These are phyloP conservation scores for Chlamydomonas incerta DNA, from an alignment of 139 green algal genomes.

Conservation along the genomic window DNA sequence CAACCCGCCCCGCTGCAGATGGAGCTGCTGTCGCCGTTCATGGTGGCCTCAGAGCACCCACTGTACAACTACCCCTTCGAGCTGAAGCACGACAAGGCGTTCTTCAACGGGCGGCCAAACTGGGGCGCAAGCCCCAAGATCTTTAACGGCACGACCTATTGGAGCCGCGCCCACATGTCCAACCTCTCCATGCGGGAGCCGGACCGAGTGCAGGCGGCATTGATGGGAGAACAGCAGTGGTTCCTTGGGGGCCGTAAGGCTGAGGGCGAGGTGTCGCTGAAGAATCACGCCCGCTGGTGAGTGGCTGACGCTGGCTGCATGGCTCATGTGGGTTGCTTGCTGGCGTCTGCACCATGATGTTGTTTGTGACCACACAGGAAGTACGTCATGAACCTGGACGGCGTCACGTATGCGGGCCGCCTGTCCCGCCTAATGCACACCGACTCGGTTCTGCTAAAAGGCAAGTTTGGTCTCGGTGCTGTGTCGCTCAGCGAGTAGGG, in stretches of 20 bases:
- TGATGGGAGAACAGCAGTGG: not conserved
- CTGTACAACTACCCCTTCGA: slow-evolving; percentile 9
- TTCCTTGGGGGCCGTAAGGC: not conserved
- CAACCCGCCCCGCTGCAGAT: not conserved
- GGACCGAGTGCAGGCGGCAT: not conserved
- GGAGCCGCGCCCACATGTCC: not conserved
- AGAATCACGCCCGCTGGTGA: too few species aligned
- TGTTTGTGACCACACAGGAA: too few species aligned
- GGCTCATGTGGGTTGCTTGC: slow-evolving; percentile 3
- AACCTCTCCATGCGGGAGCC: not conserved
- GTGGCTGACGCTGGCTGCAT: not conserved
- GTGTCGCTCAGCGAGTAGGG: too few species aligned
- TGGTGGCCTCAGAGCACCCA: not conserved
- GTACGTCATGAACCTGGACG: slow-evolving; percentile 10
- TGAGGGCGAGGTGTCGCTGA: not conserved
- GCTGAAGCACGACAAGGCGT: not conserved
- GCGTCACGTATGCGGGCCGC: not conserved
- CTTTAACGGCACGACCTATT: not conserved
- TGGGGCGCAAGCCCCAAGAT: not conserved
- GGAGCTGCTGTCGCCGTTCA: not conserved
- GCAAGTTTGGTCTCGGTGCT: not conserved
- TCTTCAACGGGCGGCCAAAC: not conserved
- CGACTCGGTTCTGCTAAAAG: slow-evolving; percentile 1
- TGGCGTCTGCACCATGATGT: too few species aligned
- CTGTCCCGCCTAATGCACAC: slow-evolving; percentile 8